Evolutionary conservation across 495 filamentous ascomycete genomes (phyloP), one percentile per base, ranked within the genome.

Genomic region (Xanthoparmelia taractica): DNA sequence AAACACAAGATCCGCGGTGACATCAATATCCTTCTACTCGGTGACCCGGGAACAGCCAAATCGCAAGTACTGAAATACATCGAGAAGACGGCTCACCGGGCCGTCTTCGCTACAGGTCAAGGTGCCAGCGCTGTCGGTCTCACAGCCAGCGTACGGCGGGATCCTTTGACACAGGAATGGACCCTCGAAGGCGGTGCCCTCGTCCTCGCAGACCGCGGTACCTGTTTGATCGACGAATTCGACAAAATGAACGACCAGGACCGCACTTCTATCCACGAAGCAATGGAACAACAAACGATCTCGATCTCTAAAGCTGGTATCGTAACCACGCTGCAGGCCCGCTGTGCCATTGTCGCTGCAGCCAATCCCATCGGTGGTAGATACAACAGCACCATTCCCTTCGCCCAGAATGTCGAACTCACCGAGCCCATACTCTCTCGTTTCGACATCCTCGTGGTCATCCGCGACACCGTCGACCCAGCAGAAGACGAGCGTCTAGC

Each of bases 221-320:
- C 90, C 41, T 99, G 95, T 72, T 80, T 99, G 37, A 99, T 99
- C 68, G 95, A 99, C 73, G 95, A 99, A 74, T 99, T 99, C 74
- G 95, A 99, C 82, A 99, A 99, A 81, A 99, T 99, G 95, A 99
- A 99, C 76, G 95, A 99, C 73, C 91, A 97, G 69, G 95, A 99
- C 73, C 81, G 94, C 50, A 99, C 95, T 1, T 95, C 90, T 29
- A 99, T 99, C 72, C 95, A 99, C 81, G 95, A 99, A 80, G 95
- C 95, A 63, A 99, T 99, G 95, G 95, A 99, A 74, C 95, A 99
- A 75, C 95, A 99, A 73, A 97, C 95, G n/a, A 99, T 99, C 68
- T 99, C 95, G 59, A 97, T 99, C 74, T 96, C 91, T 63, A 99
- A 99, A 74, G 95, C 95, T 10, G 95, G 95, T 73, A 99, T 99